Conservation (phyloP, 495 filamentous ascomycete genomes). For the Halenospora varia region DNA sequence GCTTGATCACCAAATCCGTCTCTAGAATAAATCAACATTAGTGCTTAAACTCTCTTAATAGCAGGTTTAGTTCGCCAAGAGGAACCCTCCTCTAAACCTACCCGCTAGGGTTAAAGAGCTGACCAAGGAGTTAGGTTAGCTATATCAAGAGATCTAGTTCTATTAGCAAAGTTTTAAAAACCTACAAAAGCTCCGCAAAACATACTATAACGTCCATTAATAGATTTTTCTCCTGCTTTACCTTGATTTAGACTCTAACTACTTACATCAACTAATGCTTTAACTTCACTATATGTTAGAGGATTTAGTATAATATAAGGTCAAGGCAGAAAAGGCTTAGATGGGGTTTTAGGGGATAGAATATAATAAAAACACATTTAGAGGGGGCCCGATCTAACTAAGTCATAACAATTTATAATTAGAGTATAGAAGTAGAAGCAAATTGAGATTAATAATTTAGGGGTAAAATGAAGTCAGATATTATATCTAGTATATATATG, state of each 20-base stretch:
- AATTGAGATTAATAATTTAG: not conserved
- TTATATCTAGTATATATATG: too few relatives aligned
- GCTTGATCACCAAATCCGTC: slow-evolving; percentile 17
- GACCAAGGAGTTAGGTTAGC: slow-evolving; percentile 12
- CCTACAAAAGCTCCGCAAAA: slow-evolving; percentile 16
- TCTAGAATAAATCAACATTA: slow-evolving; percentile 13
- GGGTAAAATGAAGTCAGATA: not conserved
- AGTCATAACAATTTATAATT: not conserved
- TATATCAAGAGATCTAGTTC: slow-evolving; percentile 15
- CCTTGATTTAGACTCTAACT: slow-evolving; percentile 2
- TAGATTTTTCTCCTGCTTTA: slow-evolving; percentile 11
- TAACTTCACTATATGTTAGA: slow-evolving; percentile 13
- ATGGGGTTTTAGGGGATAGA: slow-evolving; percentile 15
- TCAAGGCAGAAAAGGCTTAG: slow-evolving; percentile 12
- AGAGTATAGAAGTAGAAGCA: not conserved
- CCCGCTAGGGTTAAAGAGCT: slow-evolving; percentile 19
- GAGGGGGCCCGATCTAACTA: slow-evolving; percentile 9
- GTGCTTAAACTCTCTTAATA: slow-evolving; percentile 15
- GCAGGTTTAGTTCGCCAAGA: slow-evolving; percentile 13
- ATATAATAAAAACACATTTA: not conserved
- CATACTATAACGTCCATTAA: slow-evolving; percentile 10
- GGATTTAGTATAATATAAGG: slow-evolving; percentile 3
- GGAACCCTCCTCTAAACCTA: slow-evolving; percentile 3
- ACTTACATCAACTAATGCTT: slow-evolving; percentile 6
- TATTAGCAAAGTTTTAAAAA: slow-evolving; percentile 16